Conservation (phyloP, 2,329 filamentous ascomycete genomes). For the Leptosphaerulina australis region DNA sequence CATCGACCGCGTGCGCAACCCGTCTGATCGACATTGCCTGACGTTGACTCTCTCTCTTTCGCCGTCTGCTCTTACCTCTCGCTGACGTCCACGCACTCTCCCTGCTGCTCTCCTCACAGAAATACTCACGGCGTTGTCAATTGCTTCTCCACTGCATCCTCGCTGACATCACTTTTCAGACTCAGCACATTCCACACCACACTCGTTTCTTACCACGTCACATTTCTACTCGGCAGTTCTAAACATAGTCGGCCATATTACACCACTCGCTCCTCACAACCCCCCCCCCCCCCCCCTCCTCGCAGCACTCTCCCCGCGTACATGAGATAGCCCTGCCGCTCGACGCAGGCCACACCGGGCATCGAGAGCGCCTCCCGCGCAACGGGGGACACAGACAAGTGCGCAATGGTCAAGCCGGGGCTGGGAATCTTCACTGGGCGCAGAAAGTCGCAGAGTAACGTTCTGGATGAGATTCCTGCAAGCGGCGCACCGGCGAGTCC, state of each 20-base stretch:
- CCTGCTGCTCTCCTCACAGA: neutral
- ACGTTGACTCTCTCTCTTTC: neutral
- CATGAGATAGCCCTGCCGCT: constrained; percentile 25
- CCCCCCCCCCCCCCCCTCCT: constrained; percentile 9
- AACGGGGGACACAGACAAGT: constrained; percentile 5
- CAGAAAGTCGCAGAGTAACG: constrained; percentile 48
- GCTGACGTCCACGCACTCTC: neutral
- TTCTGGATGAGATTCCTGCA: constrained; percentile 36
- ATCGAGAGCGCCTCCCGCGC: constrained; percentile 20
- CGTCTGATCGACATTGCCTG: constrained; percentile 8
- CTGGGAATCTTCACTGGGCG: constrained; percentile 43
- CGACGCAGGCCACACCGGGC: constrained; percentile 29
- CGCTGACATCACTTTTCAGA: constrained; percentile 14
- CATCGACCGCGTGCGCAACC: constrained; percentile 6
- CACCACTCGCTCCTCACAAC: constrained; percentile 10
- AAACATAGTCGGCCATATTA: neutral
- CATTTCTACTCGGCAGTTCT: constrained; percentile 3
- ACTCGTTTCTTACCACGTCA: constrained; percentile 6
- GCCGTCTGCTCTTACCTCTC: neutral
- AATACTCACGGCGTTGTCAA: neutral
- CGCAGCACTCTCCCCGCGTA: constrained; percentile 19
- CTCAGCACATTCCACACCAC: constrained; percentile 4
- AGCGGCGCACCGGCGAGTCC: constrained; percentile 24
- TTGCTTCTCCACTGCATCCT: neutral
- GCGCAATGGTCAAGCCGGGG: constrained; percentile 40